Percentiles rank a stretch among this genome's conserved stretches.
These are phyloP conservation scores for Leccinum ochraceum DNA, from an alignment of 768 basidiomycete genomes.

Conservation along the genomic window DNA sequence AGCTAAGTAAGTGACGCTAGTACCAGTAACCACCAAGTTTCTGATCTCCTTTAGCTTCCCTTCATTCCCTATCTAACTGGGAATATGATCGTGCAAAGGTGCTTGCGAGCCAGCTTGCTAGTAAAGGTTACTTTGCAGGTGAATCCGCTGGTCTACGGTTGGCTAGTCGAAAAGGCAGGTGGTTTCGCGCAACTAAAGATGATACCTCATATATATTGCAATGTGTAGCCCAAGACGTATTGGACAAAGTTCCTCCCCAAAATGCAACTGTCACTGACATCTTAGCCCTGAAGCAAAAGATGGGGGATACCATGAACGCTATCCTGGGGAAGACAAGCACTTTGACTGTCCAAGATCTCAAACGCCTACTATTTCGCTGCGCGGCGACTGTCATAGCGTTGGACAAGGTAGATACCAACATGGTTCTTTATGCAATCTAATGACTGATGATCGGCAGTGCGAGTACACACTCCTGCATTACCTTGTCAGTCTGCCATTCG, in stretches of 20 bases:
- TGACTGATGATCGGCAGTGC: slow-evolving; percentile 49
- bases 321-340: slow-evolving; percentile 71
- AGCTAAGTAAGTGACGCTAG: slow-evolving; percentile 56
- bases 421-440: background rate
- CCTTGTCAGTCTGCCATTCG: slow-evolving; percentile 85
- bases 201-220: slow-evolving; percentile 2
- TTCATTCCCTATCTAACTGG: slow-evolving; percentile 58
- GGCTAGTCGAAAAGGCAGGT: slow-evolving; percentile 63
- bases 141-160: slow-evolving; percentile 82
- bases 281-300: slow-evolving; percentile 61
- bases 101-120: slow-evolving; percentile 82
- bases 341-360: slow-evolving; percentile 81
- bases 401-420: slow-evolving; percentile 47
- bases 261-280: slow-evolving; percentile 63
- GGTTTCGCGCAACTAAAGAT: background rate
- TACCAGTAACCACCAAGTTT: background rate
- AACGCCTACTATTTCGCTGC: slow-evolving; percentile 83
- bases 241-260: slow-evolving; percentile 63
- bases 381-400: slow-evolving; percentile 77
- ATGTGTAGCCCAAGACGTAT: slow-evolving; percentile 50
- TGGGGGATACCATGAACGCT: slow-evolving; percentile 64
- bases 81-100: slow-evolving; percentile 81
- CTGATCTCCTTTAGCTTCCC: slow-evolving; percentile 44
- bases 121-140: slow-evolving; percentile 88
- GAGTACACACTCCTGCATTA: slow-evolving; percentile 86